phyloP scores from a whole-genome alignment of 1,139 yeast species.

The Magnusiomyces tetraspermus region DNA sequence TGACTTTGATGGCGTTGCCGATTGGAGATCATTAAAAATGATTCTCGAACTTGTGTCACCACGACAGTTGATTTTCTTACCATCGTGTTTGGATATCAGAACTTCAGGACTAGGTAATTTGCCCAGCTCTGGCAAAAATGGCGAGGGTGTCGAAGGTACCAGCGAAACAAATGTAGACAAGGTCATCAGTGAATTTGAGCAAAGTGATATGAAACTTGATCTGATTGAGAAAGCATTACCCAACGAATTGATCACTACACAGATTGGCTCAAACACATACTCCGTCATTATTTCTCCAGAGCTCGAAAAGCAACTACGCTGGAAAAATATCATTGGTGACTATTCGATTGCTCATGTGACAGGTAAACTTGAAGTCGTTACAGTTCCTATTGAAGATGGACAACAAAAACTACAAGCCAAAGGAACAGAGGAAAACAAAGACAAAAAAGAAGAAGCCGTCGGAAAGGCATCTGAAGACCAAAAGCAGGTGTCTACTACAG shows the following conservation, averaged over 20 bases:
- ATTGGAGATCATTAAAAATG: constrained; percentile 68
- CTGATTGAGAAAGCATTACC: constrained; percentile 27
- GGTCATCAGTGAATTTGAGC: constrained; percentile 11
- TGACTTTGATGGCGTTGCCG: constrained; percentile 80
- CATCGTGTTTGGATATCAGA: constrained; percentile 12
- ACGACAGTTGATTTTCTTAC: constrained; percentile 50
- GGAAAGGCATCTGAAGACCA: background rate
- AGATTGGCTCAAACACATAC: constrained; percentile 9
- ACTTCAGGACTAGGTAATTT: background rate
- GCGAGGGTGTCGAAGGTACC: background rate
- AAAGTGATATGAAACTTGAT: constrained; percentile 10
- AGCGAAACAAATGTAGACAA: constrained; percentile 22
- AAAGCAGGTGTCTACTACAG: background rate
- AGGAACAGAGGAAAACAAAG: constrained; percentile 6
- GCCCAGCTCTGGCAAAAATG: too few relatives aligned
- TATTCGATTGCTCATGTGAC: constrained; percentile 73
- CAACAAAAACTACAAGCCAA: constrained; percentile 1
- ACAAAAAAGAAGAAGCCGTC: background rate
- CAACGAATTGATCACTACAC: constrained; percentile 33
- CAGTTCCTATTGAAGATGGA: constrained; percentile 11
- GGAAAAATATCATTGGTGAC: constrained; percentile 82
- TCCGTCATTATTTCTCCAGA: constrained; percentile 55
- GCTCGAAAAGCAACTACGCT: constrained; percentile 51
- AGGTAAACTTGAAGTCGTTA: constrained; percentile 43
- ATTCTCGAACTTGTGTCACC: constrained; percentile 78